These are phyloP conservation scores for Adiantum capillusveneris DNA, from an alignment of 75 land plant species.

Conservation along the genomic window DNA sequence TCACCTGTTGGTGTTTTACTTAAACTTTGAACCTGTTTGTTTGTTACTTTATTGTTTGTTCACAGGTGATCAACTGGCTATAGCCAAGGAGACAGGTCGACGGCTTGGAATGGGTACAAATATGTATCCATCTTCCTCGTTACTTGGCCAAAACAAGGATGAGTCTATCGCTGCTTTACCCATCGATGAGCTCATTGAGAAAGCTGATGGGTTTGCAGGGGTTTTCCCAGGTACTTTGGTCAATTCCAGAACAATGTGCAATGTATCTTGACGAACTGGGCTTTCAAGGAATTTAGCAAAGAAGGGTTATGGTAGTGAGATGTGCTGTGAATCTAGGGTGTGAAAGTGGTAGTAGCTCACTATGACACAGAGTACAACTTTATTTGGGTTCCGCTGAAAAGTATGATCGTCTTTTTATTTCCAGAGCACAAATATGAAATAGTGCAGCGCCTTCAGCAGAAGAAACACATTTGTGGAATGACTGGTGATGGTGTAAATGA, in stretches of 20 bases:
- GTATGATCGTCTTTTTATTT: not conserved
- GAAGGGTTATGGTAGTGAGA: too few relatives aligned
- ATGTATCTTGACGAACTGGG: too few relatives aligned
- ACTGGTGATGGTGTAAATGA: conserved; percentile 99
- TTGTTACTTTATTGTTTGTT: too few relatives aligned
- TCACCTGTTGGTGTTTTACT: too few relatives aligned
- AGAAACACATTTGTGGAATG: conserved; percentile 97
- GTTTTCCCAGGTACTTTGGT: conserved; percentile 66
- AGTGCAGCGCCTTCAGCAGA: conserved; percentile 76
- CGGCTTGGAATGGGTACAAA: conserved; percentile 87
- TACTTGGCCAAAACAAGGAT: conserved; percentile 68
- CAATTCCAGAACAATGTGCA: not conserved
- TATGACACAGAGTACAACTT: too few relatives aligned
- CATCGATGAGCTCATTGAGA: conserved; percentile 75
- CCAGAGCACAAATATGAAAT: conserved; percentile 97
- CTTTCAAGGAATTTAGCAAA: too few relatives aligned
- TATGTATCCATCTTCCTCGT: conserved; percentile 79
- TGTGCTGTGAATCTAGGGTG: too few relatives aligned
- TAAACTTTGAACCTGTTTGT: too few relatives aligned
- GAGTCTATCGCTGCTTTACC: conserved; percentile 53
- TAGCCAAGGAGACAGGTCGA: conserved; percentile 88
- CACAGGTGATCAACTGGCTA: conserved; percentile 81
- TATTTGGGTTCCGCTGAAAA: not conserved
- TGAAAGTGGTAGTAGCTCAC: too few relatives aligned
- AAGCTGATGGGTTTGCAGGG: conserved; percentile 93